Base-by-base conservation (phyloP, 2,329 filamentous ascomycete species). In the Camillea tinctor region DNA sequence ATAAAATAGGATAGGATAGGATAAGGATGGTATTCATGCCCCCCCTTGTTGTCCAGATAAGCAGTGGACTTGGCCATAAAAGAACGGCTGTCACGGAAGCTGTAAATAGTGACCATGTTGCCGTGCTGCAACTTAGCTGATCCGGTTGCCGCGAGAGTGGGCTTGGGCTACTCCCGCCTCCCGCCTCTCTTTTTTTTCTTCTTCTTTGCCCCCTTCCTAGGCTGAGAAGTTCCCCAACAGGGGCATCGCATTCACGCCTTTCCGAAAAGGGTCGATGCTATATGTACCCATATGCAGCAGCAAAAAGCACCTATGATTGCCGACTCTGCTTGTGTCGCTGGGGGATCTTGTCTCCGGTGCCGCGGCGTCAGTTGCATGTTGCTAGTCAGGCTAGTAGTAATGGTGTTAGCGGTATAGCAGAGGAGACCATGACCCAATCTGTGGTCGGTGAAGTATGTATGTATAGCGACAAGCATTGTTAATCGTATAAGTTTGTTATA, bases 91-190 rank as follows among this genome's bases (percentile, higher is more conserved):
- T n/a, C 36, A 44, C 17, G 36, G 17, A 44, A 44, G 36, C 11
- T 60, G 40, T 40, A 50, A 44, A 30, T 26, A 22, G 53, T 54
- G 17, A 19, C 49, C 30, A 50, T 58, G 52, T 58, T 53, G 52
- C 36, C 52, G 24, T 49, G 56, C 57, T 64, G 57, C 57, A 64
- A 54, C 56, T 11, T 52, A 54, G 23, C 58, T 58, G 53, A 59
- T 59, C 54, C 58, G 51, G 57, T 53, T 61, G 50, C 54, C 56
- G 57, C 52, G 55, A 59, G 23, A 44, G 55, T 57, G 56, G 57
- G 50, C 54, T 58, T 60, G 53, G 59, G 53, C 52, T 58, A 19
- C 19, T 50, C 21, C 59, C 57, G 59, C 60, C 56, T 59, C 59
- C 57, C 56, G 52, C 24, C 51, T 58, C 20, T 54, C 17, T 30